These are phyloP conservation scores for Mycosphaerella sp. DNA, from an alignment of 2,329 filamentous ascomycete species.

Conservation along the genomic window DNA sequence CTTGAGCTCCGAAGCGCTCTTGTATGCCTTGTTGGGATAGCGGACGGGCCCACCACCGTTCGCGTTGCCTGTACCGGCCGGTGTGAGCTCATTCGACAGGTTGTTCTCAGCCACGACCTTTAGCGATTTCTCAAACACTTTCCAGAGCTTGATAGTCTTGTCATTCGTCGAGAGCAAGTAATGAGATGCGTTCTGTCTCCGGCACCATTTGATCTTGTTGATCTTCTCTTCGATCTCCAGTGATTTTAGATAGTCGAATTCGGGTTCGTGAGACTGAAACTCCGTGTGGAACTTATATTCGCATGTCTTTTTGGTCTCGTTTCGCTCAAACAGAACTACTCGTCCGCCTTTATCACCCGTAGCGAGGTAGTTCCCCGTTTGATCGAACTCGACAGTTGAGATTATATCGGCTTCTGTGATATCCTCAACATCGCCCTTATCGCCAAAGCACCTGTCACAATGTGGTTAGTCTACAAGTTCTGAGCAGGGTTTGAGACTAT, in stretches of 20 bases:
- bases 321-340: slow-evolving; percentile 82
- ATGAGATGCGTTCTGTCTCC: slow-evolving; percentile 95
- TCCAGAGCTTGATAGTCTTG: slow-evolving; percentile 99
- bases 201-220: slow-evolving; percentile 99
- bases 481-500: not conserved
- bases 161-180: slow-evolving; percentile 98
- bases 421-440: slow-evolving; percentile 98
- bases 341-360: slow-evolving; percentile 86
- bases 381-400: slow-evolving; percentile 84
- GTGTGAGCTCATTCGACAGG: slow-evolving; percentile 86
- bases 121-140: slow-evolving; percentile 98
- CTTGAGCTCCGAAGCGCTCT: slow-evolving; percentile 75
- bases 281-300: slow-evolving; percentile 99
- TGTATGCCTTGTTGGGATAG: slow-evolving; percentile 68
- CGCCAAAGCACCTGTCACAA: slow-evolving; percentile 80
- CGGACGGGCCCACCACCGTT: slow-evolving; percentile 74
- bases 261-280: slow-evolving; percentile 98
- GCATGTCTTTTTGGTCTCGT: slow-evolving; percentile 99
- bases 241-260: slow-evolving; percentile 99
- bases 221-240: slow-evolving; percentile 99
- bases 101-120: slow-evolving; percentile 99
- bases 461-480: not conserved
- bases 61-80: slow-evolving; percentile 54
- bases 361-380: slow-evolving; percentile 81
- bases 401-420: slow-evolving; percentile 97